Evolutionary conservation across 2,329 filamentous ascomycete species (phyloP).

Genomic region (Trichophyton equinum): DNA sequence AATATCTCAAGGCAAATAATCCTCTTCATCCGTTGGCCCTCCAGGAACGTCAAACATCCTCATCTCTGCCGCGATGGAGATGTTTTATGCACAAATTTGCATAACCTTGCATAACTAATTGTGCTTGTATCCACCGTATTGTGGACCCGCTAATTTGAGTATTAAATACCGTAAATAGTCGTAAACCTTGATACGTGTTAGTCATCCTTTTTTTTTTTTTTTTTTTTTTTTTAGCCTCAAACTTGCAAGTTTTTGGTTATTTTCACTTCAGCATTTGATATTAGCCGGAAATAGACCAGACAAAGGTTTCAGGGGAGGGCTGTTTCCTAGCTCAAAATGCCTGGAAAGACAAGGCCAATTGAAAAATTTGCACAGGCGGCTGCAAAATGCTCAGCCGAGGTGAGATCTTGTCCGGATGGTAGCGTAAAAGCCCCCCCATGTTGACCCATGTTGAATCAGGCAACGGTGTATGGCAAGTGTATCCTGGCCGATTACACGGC

Average conservation of each 20-base stretch:
- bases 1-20: not conserved
- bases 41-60: no score
- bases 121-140: no score
- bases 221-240: not conserved
- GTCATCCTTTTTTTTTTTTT: not conserved
- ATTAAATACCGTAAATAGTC: not conserved
- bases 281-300: not conserved
- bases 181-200: not conserved
- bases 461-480: slow-evolving; percentile 78
- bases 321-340: slow-evolving; percentile 23
- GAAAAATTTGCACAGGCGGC: slow-evolving; percentile 56
- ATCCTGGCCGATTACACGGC: slow-evolving; percentile 82
- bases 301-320: not conserved
- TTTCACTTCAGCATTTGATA: not conserved
- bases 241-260: not conserved
- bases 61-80: not conserved
- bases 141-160: no score
- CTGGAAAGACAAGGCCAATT: slow-evolving; percentile 47
- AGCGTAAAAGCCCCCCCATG: slow-evolving; percentile 5
- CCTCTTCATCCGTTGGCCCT: not conserved
- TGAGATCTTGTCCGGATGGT: slow-evolving; percentile 23
- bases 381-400: slow-evolving; percentile 54
- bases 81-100: not conserved
- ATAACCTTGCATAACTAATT: not conserved
- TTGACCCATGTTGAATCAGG: slow-evolving; percentile 40